Percentiles rank a stretch among this genome's conserved stretches.
phyloP scores from a whole-genome alignment of 345 rosid genomes.

The Microthlaspi erraticum region DNA sequence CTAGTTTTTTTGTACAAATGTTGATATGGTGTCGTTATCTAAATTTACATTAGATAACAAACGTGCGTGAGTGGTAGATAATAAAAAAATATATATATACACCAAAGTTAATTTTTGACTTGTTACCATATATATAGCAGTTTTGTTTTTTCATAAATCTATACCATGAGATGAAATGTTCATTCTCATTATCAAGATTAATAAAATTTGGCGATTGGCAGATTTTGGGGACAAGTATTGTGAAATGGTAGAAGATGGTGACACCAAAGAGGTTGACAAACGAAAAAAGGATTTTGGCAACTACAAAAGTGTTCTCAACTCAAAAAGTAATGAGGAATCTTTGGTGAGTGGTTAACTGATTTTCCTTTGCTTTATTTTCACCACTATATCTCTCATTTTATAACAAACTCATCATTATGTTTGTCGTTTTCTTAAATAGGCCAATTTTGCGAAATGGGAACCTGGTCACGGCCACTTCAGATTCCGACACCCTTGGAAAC shows the following conservation, averaged over 20 bases:
- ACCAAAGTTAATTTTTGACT: too few relatives aligned
- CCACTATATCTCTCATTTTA: slow-evolving; percentile 2
- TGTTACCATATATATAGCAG: too few relatives aligned
- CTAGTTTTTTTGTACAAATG: too few relatives aligned
- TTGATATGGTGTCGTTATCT: too few relatives aligned
- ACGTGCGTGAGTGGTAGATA: too few relatives aligned
- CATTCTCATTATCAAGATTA: slow-evolving; percentile 11
- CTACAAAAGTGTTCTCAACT: slow-evolving; percentile 61
- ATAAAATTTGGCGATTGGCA: slow-evolving; percentile 37
- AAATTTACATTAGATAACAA: too few relatives aligned
- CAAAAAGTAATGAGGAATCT: slow-evolving; percentile 69
- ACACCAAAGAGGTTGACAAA: slow-evolving; percentile 40
- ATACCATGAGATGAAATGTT: not conserved
- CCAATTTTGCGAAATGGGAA: slow-evolving; percentile 86
- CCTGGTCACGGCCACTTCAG: slow-evolving; percentile 75
- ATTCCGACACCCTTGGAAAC: slow-evolving; percentile 83
- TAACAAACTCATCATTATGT: slow-evolving; percentile 6
- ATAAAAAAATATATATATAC: too few relatives aligned
- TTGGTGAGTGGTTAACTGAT: slow-evolving; percentile 56
- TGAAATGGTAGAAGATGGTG: slow-evolving; percentile 36
- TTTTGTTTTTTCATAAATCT: not conserved
- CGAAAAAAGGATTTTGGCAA: slow-evolving; percentile 48
- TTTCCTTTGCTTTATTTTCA: slow-evolving; percentile 17
- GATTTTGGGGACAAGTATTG: slow-evolving; percentile 68
- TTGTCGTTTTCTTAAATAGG: slow-evolving; percentile 48